Conservation (phyloP, 2,329 filamentous ascomycete species). For the Exophiala spinifera region DNA sequence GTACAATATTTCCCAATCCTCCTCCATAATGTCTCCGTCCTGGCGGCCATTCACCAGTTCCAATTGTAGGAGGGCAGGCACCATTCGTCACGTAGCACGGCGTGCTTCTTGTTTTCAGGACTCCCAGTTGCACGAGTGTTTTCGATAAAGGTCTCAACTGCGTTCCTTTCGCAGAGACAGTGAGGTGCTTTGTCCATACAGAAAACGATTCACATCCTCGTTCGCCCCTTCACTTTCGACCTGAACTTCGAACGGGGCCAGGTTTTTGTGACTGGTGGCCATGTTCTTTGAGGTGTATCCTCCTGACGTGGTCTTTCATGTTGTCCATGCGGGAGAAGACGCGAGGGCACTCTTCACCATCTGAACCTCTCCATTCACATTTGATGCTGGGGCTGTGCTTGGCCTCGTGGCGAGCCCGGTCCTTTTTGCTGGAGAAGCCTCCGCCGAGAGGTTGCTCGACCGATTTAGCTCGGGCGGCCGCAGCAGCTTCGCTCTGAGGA, state of each 20-base stretch:
- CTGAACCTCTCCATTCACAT: conserved; percentile 38
- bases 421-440: conserved; percentile 62
- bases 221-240: conserved; percentile 7
- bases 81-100: background rate
- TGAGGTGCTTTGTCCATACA: too few relatives aligned
- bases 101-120: too few relatives aligned
- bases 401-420: conserved; percentile 59
- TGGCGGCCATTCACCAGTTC: background rate
- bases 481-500: conserved; percentile 42
- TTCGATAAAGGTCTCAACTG: too few relatives aligned
- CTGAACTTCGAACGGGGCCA: background rate
- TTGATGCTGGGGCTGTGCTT: conserved; percentile 61
- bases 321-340: conserved; percentile 62
- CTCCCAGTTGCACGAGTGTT: too few relatives aligned
- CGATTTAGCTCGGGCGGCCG: conserved; percentile 18
- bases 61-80: background rate
- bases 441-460: conserved; percentile 43
- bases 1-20: background rate
- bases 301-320: conserved; percentile 52
- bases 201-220: background rate
- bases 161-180: background rate
- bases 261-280: conserved; percentile 16
- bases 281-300: conserved; percentile 40
- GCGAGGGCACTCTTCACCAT: conserved; percentile 50
- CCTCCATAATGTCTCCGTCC: background rate